Base-by-base conservation (phyloP, 2,329 filamentous ascomycete species). In the Fusarium solani-melongenae region DNA sequence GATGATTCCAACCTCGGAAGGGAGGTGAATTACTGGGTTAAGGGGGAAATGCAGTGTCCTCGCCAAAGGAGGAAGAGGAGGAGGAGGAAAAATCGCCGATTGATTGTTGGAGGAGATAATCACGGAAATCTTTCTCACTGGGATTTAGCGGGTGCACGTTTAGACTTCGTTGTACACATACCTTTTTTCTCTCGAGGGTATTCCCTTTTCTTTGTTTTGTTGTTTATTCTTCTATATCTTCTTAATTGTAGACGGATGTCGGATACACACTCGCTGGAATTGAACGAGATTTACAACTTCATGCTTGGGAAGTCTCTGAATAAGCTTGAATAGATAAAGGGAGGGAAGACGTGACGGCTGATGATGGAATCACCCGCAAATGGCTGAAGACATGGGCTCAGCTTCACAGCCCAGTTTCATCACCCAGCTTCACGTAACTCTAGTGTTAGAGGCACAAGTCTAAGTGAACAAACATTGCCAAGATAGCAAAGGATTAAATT, bases 211-310 rank as follows among this genome's bases (percentile, higher is more conserved):
- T 64, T 72, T 55, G 55, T 49, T 49, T 44, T 29, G 24, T 44
- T 29, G 24, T 67, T 41, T 44, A 34, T 39, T 73, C 64, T 64
- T 72, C 68, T 77, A 78, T 78, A 78, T 66, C 64, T 66, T 71
- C 63, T 77, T 78, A 77, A 78, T 78, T 59, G 68, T 75, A 77
- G 71, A 73, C 64, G 66, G 65, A 77, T 46, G 64, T 72, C 69
- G 17, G 39, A 71, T 73, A 73, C 62, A 73, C 62, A 67, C 67
- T 78, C 75, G 69, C 67, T 78, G 67, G 70, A 73, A 75, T 61
- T 70, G 53, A 75, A 63, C 34, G 62, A 72, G 51, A 66, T 51
- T 69, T 58, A 59, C 38, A 61, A 58, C 24, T 49, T 60, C 34
- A 41, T 38, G 8, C 29, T 17, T 14, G 33, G 17, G 22, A 12